Conservation (phyloP, 768 basidiomycete species). For the Collybia sp. region DNA sequence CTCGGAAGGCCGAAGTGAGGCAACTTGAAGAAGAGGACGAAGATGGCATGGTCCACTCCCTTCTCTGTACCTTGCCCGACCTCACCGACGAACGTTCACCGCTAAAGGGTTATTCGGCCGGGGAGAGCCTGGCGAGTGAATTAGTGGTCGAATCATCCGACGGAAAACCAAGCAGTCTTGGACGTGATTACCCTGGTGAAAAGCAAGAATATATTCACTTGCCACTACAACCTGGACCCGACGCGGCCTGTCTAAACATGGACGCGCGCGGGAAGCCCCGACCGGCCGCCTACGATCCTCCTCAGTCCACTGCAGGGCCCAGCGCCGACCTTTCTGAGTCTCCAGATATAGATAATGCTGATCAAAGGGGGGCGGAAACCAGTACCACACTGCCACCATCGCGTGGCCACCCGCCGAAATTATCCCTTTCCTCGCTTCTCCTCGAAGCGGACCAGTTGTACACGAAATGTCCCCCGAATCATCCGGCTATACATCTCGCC, state of each 20-base stretch:
- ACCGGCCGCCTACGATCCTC: not conserved
- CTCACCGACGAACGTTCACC: slow-evolving; percentile 35
- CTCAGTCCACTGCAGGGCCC: not conserved
- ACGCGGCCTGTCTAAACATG: not conserved
- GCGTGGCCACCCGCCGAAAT: slow-evolving; percentile 12
- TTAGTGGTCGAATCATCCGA: not conserved
- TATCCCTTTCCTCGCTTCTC: slow-evolving; percentile 48
- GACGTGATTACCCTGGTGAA: not conserved
- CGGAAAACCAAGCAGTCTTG: not conserved
- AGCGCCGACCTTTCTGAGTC: not conserved
- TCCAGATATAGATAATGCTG: not conserved
- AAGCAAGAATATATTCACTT: not conserved
- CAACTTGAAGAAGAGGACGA: slow-evolving; percentile 64
- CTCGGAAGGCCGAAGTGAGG: slow-evolving; percentile 64
- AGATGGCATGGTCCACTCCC: slow-evolving; percentile 78
- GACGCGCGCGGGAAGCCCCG: not conserved
- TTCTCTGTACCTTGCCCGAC: slow-evolving; percentile 63
- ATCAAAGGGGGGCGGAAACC: not conserved
- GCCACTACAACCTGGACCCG: not conserved
- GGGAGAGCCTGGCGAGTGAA: not conserved
- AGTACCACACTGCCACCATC: not conserved
- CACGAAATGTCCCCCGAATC: slow-evolving; percentile 52
- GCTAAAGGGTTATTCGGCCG: slow-evolving; percentile 5
- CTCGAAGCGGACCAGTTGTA: slow-evolving; percentile 55
- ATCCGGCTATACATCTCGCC: slow-evolving; percentile 46